phyloP scores from a whole-genome alignment of 2,329 filamentous ascomycete species.

The Calonectria multiphialidica region DNA sequence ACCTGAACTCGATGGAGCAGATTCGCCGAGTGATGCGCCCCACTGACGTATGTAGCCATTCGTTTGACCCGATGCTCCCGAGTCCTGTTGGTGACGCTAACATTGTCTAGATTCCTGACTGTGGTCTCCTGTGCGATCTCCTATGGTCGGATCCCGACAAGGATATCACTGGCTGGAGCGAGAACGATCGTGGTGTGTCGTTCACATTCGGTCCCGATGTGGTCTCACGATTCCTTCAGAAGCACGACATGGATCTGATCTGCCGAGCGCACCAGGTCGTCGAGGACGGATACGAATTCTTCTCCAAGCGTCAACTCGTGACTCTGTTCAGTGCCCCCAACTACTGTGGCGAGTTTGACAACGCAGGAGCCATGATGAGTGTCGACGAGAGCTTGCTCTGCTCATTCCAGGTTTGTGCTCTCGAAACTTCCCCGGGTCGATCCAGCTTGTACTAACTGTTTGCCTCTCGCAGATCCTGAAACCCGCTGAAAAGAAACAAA shows the following conservation, averaged over 20 bases:
- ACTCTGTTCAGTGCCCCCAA: constrained; percentile 98
- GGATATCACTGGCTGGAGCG: constrained; percentile 98
- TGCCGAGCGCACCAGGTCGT: constrained; percentile 99
- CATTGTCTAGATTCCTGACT: constrained; percentile 86
- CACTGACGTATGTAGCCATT: constrained; percentile 83
- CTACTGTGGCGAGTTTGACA: constrained; percentile 99
- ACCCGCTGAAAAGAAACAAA: constrained; percentile 99
- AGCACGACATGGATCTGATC: constrained; percentile 99
- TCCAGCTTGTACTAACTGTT: constrained; percentile 21
- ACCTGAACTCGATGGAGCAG: constrained; percentile 99
- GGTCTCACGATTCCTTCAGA: constrained; percentile 96
- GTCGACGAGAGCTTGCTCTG: constrained; percentile 98
- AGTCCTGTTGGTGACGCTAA: constrained; percentile 29
- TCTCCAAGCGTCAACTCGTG: constrained; percentile 97
- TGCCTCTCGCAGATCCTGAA: constrained; percentile 82
- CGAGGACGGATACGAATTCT: constrained; percentile 99
- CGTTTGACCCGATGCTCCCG: constrained; percentile 33
- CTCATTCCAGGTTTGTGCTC: constrained; percentile 87
- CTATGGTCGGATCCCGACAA: constrained; percentile 99
- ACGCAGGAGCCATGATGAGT: constrained; percentile 99
- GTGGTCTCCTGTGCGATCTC: constrained; percentile 95
- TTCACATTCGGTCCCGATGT: constrained; percentile 99
- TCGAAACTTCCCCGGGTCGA: neutral
- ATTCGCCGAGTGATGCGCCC: constrained; percentile 99
- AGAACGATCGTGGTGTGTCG: constrained; percentile 98